phyloP scores from a whole-genome alignment of 148 eudicot species.

The Oxyria digyna region DNA sequence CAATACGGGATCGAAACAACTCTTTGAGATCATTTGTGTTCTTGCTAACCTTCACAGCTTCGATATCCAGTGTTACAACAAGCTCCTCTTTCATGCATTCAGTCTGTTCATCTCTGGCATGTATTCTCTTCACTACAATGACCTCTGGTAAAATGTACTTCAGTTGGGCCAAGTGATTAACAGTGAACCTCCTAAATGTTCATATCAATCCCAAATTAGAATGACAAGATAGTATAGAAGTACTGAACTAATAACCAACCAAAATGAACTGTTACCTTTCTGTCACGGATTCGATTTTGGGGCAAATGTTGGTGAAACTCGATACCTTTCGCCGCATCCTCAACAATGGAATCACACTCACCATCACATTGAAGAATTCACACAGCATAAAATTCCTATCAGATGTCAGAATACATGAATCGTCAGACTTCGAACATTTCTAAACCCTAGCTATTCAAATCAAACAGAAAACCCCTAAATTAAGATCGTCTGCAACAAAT shows the following conservation, averaged over 20 bases:
- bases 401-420: slow-evolving; percentile 10
- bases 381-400: slow-evolving; percentile 50
- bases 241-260: background rate
- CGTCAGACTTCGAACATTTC: background rate
- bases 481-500: background rate
- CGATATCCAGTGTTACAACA: slow-evolving; percentile 28
- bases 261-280: slow-evolving; percentile 45
- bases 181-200: slow-evolving; percentile 56
- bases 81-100: slow-evolving; percentile 80
- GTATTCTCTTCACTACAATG: no score
- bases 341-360: slow-evolving; percentile 52
- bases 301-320: slow-evolving; percentile 44
- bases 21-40: slow-evolving; percentile 22
- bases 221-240: background rate
- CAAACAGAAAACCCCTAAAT: no score
- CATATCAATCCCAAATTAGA: background rate
- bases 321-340: slow-evolving; percentile 30
- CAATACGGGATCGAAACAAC: slow-evolving; percentile 36
- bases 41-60: slow-evolving; percentile 43
- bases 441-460: background rate
- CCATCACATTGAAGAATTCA: slow-evolving; percentile 60
- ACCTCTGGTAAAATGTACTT: no score
- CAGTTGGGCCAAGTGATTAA: no score
- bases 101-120: slow-evolving; percentile 49
- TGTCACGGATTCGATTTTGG: slow-evolving; percentile 44